Conservation (phyloP, 2,329 filamentous ascomycete species). For the Reticulascus tulasneorum region DNA sequence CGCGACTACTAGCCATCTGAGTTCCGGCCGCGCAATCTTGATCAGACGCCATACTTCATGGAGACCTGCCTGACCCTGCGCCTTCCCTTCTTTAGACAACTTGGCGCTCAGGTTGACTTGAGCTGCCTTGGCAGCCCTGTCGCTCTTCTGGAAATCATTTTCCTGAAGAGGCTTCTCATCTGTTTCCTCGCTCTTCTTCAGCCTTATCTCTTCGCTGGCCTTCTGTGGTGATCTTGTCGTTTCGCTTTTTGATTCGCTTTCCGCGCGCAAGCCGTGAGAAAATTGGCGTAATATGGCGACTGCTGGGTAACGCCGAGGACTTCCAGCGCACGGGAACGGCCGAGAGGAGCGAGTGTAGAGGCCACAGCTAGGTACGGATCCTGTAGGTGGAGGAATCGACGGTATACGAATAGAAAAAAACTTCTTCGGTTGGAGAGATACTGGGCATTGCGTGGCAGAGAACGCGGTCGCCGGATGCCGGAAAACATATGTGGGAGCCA, state of each 20-base stretch:
- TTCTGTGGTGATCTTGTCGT: not conserved
- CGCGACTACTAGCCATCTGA: conserved; percentile 71
- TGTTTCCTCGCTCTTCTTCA: conserved; percentile 31
- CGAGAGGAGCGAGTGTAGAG: too few species aligned
- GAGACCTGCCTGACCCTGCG: conserved; percentile 55
- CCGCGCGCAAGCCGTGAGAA: conserved; percentile 20
- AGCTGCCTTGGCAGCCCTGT: conserved; percentile 80
- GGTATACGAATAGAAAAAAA: too few species aligned
- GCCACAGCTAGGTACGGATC: too few species aligned
- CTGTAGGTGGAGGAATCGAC: too few species aligned
- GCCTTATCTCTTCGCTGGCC: not conserved
- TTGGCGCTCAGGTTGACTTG: conserved; percentile 87
- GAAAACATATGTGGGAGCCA: too few species aligned
- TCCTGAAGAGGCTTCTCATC: too few species aligned
- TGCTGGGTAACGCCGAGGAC: conserved; percentile 1
- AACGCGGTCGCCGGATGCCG: too few species aligned
- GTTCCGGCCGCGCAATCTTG: conserved; percentile 83
- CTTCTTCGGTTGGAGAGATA: too few species aligned
- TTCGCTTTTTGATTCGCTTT: conserved; percentile 18
- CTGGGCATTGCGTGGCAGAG: too few species aligned
- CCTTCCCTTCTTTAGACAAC: conserved; percentile 75
- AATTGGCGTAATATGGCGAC: conserved; percentile 21
- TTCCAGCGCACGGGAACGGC: not conserved
- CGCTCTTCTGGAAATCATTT: conserved; percentile 59
- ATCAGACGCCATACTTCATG: conserved; percentile 82